A percentile compares a stretch with the other conserved stretches of the same genome.
Conservation (phyloP, 257 asterid species). For the Gentiana macrophylla region DNA sequence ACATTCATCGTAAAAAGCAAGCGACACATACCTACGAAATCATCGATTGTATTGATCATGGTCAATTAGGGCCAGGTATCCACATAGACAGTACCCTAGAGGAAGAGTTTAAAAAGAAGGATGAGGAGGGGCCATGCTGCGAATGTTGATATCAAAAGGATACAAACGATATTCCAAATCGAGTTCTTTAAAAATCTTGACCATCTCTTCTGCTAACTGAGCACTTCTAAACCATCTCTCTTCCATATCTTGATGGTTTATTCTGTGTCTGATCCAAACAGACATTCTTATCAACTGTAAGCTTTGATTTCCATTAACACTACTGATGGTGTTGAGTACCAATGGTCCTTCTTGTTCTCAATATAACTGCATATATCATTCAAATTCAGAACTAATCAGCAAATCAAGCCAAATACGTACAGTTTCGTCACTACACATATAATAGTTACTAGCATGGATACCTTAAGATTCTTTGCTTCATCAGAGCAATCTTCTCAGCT, state of each 20-base stretch:
- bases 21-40: too few relatives aligned
- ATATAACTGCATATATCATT: conserved; percentile 33
- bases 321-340: conserved; percentile 61
- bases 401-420: background rate
- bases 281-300: conserved; percentile 38
- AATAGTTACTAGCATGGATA: conserved; percentile 11
- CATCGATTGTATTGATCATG: too few relatives aligned
- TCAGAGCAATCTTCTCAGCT: conserved; percentile 42
- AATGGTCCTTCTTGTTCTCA: conserved; percentile 65
- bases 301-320: conserved; percentile 51
- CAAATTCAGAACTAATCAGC: background rate
- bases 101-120: too few relatives aligned
- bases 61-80: too few relatives aligned
- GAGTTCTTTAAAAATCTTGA: conserved; percentile 54
- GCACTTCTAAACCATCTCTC: conserved; percentile 66
- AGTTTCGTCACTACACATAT: background rate
- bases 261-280: conserved; percentile 75
- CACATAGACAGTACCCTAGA: too few relatives aligned
- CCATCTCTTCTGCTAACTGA: conserved; percentile 52
- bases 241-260: conserved; percentile 80
- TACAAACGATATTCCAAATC: conserved; percentile 72
- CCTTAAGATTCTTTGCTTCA: conserved; percentile 51
- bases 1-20: too few relatives aligned
- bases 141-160: conserved; percentile 58
- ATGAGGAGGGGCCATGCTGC: conserved; percentile 49